Evolutionary conservation across 1,139 yeast species (phyloP).

Genomic region (Pichia kudriavzevii): DNA sequence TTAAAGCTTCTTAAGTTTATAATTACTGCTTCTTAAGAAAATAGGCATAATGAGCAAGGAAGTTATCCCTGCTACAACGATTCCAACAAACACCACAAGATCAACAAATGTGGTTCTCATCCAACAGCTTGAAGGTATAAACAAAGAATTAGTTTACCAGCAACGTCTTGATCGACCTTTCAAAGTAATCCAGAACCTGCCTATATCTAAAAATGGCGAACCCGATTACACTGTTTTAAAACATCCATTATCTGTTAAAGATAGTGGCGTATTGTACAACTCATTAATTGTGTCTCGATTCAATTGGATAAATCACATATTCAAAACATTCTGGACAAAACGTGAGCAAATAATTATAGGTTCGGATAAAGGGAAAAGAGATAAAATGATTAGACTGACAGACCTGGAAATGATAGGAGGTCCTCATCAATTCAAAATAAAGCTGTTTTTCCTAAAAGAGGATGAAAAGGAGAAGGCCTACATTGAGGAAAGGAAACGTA

Average conservation of each 20-base stretch:
- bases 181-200: slow-evolving; percentile 61
- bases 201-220: slow-evolving; percentile 48
- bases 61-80: too few relatives aligned
- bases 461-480: slow-evolving; percentile 39
- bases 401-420: slow-evolving; percentile 71
- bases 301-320: slow-evolving; percentile 59
- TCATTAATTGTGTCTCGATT: slow-evolving; percentile 70
- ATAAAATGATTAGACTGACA: slow-evolving; percentile 81
- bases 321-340: slow-evolving; percentile 74
- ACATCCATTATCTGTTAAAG: slow-evolving; percentile 63
- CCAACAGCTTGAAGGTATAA: slow-evolving; percentile 43
- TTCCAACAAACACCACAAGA: too few relatives aligned
- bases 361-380: slow-evolving; percentile 38
- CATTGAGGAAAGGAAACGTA: slow-evolving; percentile 32
- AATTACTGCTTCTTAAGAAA: too few relatives aligned
- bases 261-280: slow-evolving; percentile 62
- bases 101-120: too few relatives aligned
- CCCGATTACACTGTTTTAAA: slow-evolving; percentile 59
- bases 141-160: slow-evolving; percentile 38
- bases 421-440: slow-evolving; percentile 72
- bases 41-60: too few relatives aligned
- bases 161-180: slow-evolving; percentile 50
- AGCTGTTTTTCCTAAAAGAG: slow-evolving; percentile 77
- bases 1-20: too few relatives aligned
- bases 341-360: slow-evolving; percentile 43